Base-by-base conservation (phyloP, 495 filamentous ascomycete species). In the Penicillium nucicola region DNA sequence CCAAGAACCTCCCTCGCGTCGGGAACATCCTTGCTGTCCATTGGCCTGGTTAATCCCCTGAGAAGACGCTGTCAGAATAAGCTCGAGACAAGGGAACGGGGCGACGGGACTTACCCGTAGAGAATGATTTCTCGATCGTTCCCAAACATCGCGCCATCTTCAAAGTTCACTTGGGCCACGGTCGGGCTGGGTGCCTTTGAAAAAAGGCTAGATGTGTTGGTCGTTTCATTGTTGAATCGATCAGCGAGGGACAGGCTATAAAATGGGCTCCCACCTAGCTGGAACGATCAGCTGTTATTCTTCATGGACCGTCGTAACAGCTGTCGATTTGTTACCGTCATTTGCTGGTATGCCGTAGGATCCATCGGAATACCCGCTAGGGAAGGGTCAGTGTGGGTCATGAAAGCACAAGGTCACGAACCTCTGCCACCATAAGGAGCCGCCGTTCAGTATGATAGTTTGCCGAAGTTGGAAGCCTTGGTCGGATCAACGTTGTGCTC, bases 191-290 rank as follows among this genome's bases (percentile, higher is more conserved):
- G 44, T 15, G 11, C 34, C 18, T 23, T 38, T 12, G 44, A 36
- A 32, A 47, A 47, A 20, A 36, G 42, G 14, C 23, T 30, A 32
- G 42, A 31, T 14, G 28, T 1, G 30, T 44, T 44, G 12, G 42
- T 37, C 23, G 44, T 36, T n/a, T 37, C 18, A n/a, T 55, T 68
- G 1, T 55, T 52, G 43, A 85, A 73, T n/a, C 82, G 52, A 5
- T 56, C 55, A 22, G 71, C 80, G 36, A 78, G 47, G 60, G 85
- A 82, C 15, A 72, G 58, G n/a, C 53, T 47, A 9, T 35, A 47
- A 19, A 47, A 50, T 15, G 57, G 64, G 0, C 75, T 69, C 55
- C 78, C 66, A 10, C 75, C 79, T 11, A 22, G 72, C 57, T 30
- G 25, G 42, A 23, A 15, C 30, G 18, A 44, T 44, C 28, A 20